These are phyloP conservation scores for Crucibulum laeve DNA, from an alignment of 768 basidiomycete genomes.

Conservation along the genomic window DNA sequence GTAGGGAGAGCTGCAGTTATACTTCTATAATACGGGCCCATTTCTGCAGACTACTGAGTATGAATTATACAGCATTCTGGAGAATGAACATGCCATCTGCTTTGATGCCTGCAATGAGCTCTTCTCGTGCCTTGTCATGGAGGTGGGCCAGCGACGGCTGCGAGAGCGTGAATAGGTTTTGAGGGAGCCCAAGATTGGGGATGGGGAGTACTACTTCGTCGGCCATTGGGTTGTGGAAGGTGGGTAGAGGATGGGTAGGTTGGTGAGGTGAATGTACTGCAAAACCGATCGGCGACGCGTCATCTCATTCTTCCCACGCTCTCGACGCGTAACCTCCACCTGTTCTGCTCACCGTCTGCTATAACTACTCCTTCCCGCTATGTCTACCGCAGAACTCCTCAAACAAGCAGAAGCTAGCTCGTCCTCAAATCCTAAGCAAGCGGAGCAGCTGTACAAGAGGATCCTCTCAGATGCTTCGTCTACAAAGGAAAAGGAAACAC, in stretches of 20 bases:
- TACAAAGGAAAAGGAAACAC: slow-evolving; percentile 24
- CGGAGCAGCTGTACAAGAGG: slow-evolving; percentile 73
- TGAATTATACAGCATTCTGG: slow-evolving; percentile 1
- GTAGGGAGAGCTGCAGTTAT: too few species aligned
- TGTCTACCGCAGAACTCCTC: slow-evolving; percentile 40
- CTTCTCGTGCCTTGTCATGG: slow-evolving; percentile 61
- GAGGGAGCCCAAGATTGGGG: slow-evolving; percentile 80
- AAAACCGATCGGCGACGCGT: slow-evolving; percentile 18
- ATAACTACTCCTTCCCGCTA: slow-evolving; percentile 9
- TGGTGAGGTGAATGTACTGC: neutral
- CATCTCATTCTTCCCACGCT: slow-evolving; percentile 21
- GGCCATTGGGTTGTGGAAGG: slow-evolving; percentile 49
- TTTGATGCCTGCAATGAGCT: slow-evolving; percentile 70
- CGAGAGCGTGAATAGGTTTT: slow-evolving; percentile 73
- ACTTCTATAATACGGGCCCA: slow-evolving; percentile 88
- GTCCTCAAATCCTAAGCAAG: slow-evolving; percentile 48
- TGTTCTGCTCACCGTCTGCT: slow-evolving; percentile 2
- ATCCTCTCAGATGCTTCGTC: slow-evolving; percentile 45
- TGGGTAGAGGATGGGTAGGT: neutral
- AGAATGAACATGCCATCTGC: slow-evolving; percentile 60
- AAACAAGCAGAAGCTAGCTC: slow-evolving; percentile 50
- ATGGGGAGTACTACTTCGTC: slow-evolving; percentile 83
- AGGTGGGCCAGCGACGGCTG: slow-evolving; percentile 55
- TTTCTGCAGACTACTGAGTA: slow-evolving; percentile 46
- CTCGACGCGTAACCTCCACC: slow-evolving; percentile 25